Conservation (phyloP, 495 filamentous ascomycete genomes). For the Tricharina praecox region DNA sequence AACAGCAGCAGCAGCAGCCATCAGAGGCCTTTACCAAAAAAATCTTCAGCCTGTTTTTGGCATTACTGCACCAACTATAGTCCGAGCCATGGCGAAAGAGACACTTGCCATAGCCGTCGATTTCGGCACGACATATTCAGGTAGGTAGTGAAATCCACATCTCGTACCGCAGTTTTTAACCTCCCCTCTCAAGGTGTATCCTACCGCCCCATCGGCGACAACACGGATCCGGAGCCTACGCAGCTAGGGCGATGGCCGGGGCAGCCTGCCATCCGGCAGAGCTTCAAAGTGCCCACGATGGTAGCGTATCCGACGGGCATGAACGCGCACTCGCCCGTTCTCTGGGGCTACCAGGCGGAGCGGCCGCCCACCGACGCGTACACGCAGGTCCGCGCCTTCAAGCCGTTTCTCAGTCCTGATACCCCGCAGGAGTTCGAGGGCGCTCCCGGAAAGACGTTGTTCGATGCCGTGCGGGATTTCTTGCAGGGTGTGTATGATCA, state of each 20-base stretch:
- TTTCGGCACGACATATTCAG: too few species aligned
- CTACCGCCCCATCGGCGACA: too few species aligned
- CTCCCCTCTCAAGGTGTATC: too few species aligned
- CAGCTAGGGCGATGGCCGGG: conserved; percentile 12
- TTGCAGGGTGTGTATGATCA: conserved; percentile 11
- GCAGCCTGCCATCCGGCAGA: conserved; percentile 3
- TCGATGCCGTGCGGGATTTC: conserved; percentile 9
- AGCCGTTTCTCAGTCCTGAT: conserved; percentile 9
- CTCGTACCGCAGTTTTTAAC: too few species aligned
- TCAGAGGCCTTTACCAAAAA: too few species aligned
- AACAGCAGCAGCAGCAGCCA: too few species aligned
- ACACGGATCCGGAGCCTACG: too few species aligned
- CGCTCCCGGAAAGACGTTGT: conserved; percentile 2
- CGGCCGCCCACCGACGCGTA: background rate
- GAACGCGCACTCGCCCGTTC: background rate
- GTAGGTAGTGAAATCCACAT: too few species aligned
- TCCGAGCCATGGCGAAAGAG: too few species aligned
- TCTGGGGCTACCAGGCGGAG: conserved; percentile 13
- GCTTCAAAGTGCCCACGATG: conserved; percentile 12
- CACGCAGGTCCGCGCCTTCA: conserved; percentile 8
- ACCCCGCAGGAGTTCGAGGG: background rate
- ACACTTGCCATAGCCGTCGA: too few species aligned
- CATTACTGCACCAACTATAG: too few species aligned
- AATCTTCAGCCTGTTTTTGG: too few species aligned
- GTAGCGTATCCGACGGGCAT: conserved; percentile 8